phyloP scores from a whole-genome alignment of 2,329 filamentous ascomycete species.

The Apiospora saccharicola region DNA sequence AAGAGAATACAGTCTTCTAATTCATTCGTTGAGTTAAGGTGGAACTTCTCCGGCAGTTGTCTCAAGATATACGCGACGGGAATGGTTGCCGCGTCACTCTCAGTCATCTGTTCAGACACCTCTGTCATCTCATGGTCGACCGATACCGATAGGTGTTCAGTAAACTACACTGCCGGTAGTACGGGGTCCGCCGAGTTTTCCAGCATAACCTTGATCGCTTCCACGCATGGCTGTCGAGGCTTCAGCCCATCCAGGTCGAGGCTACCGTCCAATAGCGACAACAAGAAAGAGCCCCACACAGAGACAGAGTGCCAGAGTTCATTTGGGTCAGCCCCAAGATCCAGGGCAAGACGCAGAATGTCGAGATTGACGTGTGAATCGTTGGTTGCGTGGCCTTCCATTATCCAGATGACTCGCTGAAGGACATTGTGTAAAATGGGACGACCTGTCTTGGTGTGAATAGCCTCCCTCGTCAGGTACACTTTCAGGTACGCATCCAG shows the following conservation, averaged over 20 bases:
- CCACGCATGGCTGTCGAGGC: background rate
- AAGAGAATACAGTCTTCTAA: background rate
- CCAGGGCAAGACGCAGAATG: background rate
- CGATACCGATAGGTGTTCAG: background rate
- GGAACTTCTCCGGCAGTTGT: background rate
- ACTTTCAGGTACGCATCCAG: background rate
- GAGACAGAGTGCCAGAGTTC: background rate
- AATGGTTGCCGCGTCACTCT: background rate
- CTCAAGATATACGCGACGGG: background rate
- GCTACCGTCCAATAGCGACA: background rate
- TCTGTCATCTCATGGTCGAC: background rate
- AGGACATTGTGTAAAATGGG: background rate
- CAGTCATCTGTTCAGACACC: background rate
- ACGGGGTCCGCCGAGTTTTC: background rate
- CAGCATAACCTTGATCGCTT: background rate
- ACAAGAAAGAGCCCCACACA: background rate
- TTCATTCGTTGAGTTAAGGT: background rate
- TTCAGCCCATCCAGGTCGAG: accelerated
- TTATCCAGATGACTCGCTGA: too few species aligned
- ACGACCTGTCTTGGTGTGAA: background rate
- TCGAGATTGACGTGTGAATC: background rate
- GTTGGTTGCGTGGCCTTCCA: too few species aligned
- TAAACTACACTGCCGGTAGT: background rate
- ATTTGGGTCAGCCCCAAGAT: background rate
- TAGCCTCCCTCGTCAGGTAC: background rate